Conservation (phyloP, 116 monocot species). For the Iris pallida region DNA sequence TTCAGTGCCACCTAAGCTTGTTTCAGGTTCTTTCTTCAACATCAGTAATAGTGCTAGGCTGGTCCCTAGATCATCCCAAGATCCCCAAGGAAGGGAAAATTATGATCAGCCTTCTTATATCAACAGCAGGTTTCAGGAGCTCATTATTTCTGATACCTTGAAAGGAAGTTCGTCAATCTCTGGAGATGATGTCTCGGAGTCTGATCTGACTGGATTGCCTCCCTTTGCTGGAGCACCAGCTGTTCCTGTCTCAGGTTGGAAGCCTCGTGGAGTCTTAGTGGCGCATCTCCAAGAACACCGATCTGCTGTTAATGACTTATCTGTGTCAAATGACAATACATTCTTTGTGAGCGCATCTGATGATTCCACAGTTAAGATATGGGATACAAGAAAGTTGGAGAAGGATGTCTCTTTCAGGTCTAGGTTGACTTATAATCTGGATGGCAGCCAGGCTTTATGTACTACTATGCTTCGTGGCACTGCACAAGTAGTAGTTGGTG, state of each 20-base stretch:
- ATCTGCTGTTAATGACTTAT: slow-evolving; percentile 85
- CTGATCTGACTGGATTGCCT: slow-evolving; percentile 45
- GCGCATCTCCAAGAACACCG: slow-evolving; percentile 95
- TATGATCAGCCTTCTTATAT: slow-evolving; percentile 44
- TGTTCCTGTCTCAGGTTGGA: slow-evolving; percentile 72
- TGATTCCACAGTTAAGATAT: slow-evolving; percentile 90
- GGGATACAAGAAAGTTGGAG: slow-evolving; percentile 95
- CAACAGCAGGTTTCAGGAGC: slow-evolving; percentile 64
- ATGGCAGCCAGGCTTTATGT: slow-evolving; percentile 67
- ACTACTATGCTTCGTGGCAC: slow-evolving; percentile 69
- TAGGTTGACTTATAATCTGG: slow-evolving; percentile 81
- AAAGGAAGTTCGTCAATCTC: slow-evolving; percentile 56
- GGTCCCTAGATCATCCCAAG: slow-evolving; percentile 23
- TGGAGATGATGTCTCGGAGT: slow-evolving; percentile 46
- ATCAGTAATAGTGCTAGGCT: slow-evolving; percentile 41
- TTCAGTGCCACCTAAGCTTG: slow-evolving; percentile 73
- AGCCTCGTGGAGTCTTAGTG: slow-evolving; percentile 80
- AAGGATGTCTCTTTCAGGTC: slow-evolving; percentile 94
- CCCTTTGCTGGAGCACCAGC: slow-evolving; percentile 47
- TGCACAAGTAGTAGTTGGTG: slow-evolving; percentile 74
- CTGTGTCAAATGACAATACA: slow-evolving; percentile 71
- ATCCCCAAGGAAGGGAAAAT: slow-evolving; percentile 30
- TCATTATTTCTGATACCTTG: slow-evolving; percentile 49
- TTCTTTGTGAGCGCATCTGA: slow-evolving; percentile 91
- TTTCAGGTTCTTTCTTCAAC: slow-evolving; percentile 75